phyloP scores from a whole-genome alignment of 805 yeast genomes.

The Saccharomycodes ludwigii region DNA sequence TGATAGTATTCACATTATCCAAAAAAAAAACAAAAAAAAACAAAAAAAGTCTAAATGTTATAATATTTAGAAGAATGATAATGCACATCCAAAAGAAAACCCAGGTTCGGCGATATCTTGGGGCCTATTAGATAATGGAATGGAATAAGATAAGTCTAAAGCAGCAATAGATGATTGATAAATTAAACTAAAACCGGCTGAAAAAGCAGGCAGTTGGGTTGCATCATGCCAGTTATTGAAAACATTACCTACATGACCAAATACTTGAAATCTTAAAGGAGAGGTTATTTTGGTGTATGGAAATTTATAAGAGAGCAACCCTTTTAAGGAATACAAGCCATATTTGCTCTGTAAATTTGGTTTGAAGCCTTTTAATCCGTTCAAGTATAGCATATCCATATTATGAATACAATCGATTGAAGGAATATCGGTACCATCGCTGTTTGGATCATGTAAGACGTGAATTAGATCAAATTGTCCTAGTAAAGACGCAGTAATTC shows the following conservation, averaged over 20 bases:
- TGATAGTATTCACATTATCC: not conserved
- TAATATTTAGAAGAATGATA: slow-evolving; percentile 28
- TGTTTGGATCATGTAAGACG: slow-evolving; percentile 22
- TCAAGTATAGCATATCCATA: slow-evolving; percentile 54
- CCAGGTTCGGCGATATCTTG: slow-evolving; percentile 42
- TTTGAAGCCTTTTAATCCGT: slow-evolving; percentile 52
- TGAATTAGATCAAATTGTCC: not conserved
- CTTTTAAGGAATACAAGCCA: slow-evolving; percentile 28
- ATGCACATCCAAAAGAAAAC: slow-evolving; percentile 38
- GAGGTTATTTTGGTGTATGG: slow-evolving; percentile 33
- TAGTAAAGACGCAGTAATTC: slow-evolving; percentile 33
- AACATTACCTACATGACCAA: slow-evolving; percentile 44
- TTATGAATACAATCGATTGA: slow-evolving; percentile 42
- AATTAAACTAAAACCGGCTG: slow-evolving; percentile 40
- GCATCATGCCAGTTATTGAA: slow-evolving; percentile 11
- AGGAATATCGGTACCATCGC: slow-evolving; percentile 35
- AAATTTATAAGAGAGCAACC: slow-evolving; percentile 30
- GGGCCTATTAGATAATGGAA: slow-evolving; percentile 37
- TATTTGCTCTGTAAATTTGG: slow-evolving; percentile 46
- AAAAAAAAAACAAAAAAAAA: no score
- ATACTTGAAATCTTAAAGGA: slow-evolving; percentile 51
- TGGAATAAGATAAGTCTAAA: slow-evolving; percentile 40
- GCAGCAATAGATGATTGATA: slow-evolving; percentile 42
- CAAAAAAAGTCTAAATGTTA: no score
- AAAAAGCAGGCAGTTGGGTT: slow-evolving; percentile 23